Conservation (phyloP, 2,329 filamentous ascomycete species). For the Pyricularia pennisetigena region DNA sequence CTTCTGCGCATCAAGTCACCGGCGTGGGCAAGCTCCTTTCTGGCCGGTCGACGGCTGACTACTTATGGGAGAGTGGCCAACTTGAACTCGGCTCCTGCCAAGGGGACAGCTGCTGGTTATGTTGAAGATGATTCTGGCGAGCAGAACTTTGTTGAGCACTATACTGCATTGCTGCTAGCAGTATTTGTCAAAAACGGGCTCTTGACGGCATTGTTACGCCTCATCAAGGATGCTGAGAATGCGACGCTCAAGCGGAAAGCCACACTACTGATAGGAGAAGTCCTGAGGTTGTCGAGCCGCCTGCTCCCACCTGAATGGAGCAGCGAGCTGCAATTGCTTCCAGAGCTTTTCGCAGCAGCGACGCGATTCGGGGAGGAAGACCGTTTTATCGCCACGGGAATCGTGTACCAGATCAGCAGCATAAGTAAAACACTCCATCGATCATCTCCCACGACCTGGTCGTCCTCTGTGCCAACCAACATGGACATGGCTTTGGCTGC, state of each 20-base stretch:
- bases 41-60: slow-evolving; percentile 84
- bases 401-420: slow-evolving; percentile 96
- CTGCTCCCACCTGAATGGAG: slow-evolving; percentile 77
- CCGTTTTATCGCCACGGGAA: slow-evolving; percentile 74
- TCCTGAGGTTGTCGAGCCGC: slow-evolving; percentile 80
- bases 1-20: slow-evolving; percentile 82
- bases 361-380: slow-evolving; percentile 60
- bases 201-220: slow-evolving; percentile 48
- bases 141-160: slow-evolving; percentile 87
- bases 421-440: slow-evolving; percentile 88
- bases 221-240: slow-evolving; percentile 59
- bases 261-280: slow-evolving; percentile 81
- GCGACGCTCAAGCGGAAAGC: slow-evolving; percentile 74
- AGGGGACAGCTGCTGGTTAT: slow-evolving; percentile 35
- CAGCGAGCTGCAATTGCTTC: slow-evolving; percentile 75
- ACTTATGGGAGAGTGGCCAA: slow-evolving; percentile 94
- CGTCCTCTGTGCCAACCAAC: slow-evolving; percentile 13
- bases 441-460: slow-evolving; percentile 47
- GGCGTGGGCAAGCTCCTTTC: slow-evolving; percentile 89
- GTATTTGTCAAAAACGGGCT: slow-evolving; percentile 77
- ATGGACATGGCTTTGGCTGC: slow-evolving; percentile 13
- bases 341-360: slow-evolving; percentile 72
- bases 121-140: slow-evolving; percentile 59
- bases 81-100: slow-evolving; percentile 52
- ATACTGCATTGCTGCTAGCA: slow-evolving; percentile 78